Conservation (phyloP, 2,329 filamentous ascomycete genomes). For the Fusarium redolens region DNA sequence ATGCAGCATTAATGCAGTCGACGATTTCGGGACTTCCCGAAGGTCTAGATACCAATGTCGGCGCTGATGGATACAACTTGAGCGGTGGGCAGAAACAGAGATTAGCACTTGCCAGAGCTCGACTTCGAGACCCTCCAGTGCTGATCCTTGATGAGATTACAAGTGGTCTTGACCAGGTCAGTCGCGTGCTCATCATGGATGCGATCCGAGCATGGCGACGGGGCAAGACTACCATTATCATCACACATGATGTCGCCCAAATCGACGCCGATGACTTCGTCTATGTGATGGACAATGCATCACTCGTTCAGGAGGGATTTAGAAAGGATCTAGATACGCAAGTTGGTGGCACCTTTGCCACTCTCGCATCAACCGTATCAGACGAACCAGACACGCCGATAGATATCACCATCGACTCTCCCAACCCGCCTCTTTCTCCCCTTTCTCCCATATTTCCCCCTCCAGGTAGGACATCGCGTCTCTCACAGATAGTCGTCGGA, state of each 20-base stretch:
- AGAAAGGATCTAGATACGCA: constrained; percentile 64
- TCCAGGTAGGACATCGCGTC: constrained; percentile 15
- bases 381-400: constrained; percentile 6
- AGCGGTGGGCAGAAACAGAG: constrained; percentile 90
- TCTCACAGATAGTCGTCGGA: constrained; percentile 36
- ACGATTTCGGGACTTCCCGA: constrained; percentile 74
- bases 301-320: constrained; percentile 76
- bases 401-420: constrained; percentile 31
- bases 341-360: constrained; percentile 59
- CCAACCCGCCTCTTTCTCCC: constrained; percentile 12
- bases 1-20: constrained; percentile 75
- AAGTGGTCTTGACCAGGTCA: constrained; percentile 83
- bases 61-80: constrained; percentile 74
- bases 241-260: constrained; percentile 88
- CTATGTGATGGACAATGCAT: constrained; percentile 79
- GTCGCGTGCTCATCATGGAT: constrained; percentile 75
- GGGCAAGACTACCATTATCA: constrained; percentile 89
- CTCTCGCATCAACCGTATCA: constrained; percentile 47
- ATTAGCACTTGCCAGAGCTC: constrained; percentile 82
- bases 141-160: constrained; percentile 91
- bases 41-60: constrained; percentile 78
- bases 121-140: constrained; percentile 80
- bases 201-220: constrained; percentile 80
- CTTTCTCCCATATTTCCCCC: constrained; percentile 15
- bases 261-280: constrained; percentile 80